These are phyloP conservation scores for Immersiella caudata DNA, from an alignment of 495 filamentous ascomycete species.

Conservation along the genomic window DNA sequence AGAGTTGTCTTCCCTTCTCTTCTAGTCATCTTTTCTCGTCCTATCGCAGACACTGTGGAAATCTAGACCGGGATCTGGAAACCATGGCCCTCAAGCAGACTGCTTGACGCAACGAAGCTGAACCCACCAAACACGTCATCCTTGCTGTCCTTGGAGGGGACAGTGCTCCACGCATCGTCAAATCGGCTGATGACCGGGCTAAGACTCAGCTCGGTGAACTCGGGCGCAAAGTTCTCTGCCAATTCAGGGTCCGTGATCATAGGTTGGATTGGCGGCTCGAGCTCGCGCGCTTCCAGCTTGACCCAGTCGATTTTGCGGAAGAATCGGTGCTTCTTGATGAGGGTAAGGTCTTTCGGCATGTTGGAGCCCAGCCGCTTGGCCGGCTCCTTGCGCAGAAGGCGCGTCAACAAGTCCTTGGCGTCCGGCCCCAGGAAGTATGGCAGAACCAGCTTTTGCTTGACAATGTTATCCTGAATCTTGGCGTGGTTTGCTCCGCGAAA, in stretches of 20 bases:
- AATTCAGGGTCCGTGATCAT: conserved; percentile 92
- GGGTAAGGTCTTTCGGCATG: conserved; percentile 83
- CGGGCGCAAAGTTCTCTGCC: conserved; percentile 88
- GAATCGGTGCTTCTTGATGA: conserved; percentile 92
- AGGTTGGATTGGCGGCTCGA: conserved; percentile 85
- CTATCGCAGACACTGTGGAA: neutral
- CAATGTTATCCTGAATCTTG: conserved; percentile 90
- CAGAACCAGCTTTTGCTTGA: conserved; percentile 82
- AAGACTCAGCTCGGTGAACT: conserved; percentile 83
- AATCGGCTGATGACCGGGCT: conserved; percentile 64
- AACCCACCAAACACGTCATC: conserved; percentile 90
- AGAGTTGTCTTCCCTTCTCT: neutral
- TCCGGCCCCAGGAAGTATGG: conserved; percentile 88
- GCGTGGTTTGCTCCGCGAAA: conserved; percentile 87
- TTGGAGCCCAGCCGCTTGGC: conserved; percentile 82
- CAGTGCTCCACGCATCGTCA: conserved; percentile 38
- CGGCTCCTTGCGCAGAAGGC: conserved; percentile 88
- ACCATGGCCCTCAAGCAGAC: conserved; percentile 68
- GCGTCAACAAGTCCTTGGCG: conserved; percentile 88
- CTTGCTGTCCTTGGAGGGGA: conserved; percentile 45
- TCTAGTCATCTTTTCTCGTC: no score
- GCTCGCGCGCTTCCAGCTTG: conserved; percentile 72
- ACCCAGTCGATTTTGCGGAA: conserved; percentile 96
- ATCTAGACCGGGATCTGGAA: conserved; percentile 27
- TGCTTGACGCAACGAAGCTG: conserved; percentile 89